These are phyloP conservation scores for Penicillium sumatraense DNA, from an alignment of 2,329 filamentous ascomycete genomes.

Conservation along the genomic window DNA sequence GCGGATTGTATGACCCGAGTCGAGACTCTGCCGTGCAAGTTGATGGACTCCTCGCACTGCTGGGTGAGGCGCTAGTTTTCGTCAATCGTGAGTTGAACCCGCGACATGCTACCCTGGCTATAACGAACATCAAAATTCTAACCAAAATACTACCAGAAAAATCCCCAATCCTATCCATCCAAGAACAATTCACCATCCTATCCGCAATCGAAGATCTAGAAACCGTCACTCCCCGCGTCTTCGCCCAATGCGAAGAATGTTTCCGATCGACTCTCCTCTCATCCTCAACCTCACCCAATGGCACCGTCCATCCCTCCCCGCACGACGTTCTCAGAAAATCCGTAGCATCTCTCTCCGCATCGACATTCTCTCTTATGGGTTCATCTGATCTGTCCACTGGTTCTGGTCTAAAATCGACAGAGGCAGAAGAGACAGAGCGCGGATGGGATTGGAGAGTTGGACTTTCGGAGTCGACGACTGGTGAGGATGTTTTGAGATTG, in stretches of 20 bases:
- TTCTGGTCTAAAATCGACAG: no score
- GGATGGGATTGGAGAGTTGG: conserved; percentile 75
- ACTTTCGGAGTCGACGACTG: conserved; percentile 62
- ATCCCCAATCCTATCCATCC: conserved; percentile 64
- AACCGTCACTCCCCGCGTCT: conserved; percentile 74
- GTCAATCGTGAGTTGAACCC: conserved; percentile 58
- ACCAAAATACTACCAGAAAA: conserved; percentile 48
- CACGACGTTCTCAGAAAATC: conserved; percentile 70
- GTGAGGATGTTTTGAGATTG: conserved; percentile 71
- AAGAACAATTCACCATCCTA: conserved; percentile 75
- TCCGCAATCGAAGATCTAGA: conserved; percentile 80
- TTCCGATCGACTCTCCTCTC: conserved; percentile 71
- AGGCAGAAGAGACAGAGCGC: conserved; percentile 49
- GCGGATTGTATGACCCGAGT: conserved; percentile 81
- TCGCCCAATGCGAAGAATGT: conserved; percentile 75
- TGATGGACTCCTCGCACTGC: conserved; percentile 79
- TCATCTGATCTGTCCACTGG: conserved; percentile 67
- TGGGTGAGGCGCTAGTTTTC: conserved; percentile 83
- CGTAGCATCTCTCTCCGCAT: conserved; percentile 58
- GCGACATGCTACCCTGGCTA: no score
- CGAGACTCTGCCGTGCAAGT: conserved; percentile 84
- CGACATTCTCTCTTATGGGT: conserved; percentile 71
- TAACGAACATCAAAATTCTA: not conserved
- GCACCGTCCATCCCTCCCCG: conserved; percentile 55
- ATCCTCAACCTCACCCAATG: conserved; percentile 13